Evolutionary conservation across 345 rosid species (phyloP).

Genomic region (Zanthoxylum bungeanum): DNA sequence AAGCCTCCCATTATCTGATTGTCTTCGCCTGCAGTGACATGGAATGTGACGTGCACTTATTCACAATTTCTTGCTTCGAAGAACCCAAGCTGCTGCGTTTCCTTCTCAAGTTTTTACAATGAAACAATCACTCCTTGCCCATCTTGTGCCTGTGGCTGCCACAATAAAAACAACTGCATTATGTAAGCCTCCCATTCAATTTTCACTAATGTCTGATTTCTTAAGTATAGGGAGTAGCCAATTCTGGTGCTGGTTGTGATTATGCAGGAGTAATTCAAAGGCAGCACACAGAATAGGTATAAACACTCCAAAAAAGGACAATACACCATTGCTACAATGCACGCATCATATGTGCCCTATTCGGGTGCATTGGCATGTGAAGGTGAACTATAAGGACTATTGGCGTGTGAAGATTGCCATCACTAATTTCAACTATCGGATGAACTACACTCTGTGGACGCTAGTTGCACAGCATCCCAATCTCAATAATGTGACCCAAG

Average conservation of each 20-base stretch:
- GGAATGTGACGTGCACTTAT: constrained; percentile 90
- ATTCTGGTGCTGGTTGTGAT: neutral
- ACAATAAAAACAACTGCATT: constrained; percentile 51
- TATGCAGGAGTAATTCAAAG: constrained; percentile 53
- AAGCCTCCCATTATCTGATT: neutral
- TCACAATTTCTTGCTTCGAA: constrained; percentile 72
- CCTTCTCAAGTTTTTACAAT: constrained; percentile 80
- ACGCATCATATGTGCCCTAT: constrained; percentile 68
- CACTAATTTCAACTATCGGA: constrained; percentile 54
- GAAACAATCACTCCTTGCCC: constrained; percentile 71
- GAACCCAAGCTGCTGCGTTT: constrained; percentile 78
- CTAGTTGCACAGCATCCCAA: constrained; percentile 66
- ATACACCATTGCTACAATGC: constrained; percentile 53
- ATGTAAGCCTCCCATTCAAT: constrained; percentile 38
- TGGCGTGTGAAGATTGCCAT: constrained; percentile 64
- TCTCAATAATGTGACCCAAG: constrained; percentile 57
- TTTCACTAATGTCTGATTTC: neutral
- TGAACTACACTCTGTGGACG: constrained; percentile 64
- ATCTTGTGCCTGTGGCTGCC: constrained; percentile 80
- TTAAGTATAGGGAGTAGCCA: neutral
- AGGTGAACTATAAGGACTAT: constrained; percentile 52
- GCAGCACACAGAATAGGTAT: constrained; percentile 36
- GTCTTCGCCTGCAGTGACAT: constrained; percentile 58
- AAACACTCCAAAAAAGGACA: constrained; percentile 57
- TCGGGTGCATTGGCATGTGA: constrained; percentile 66